Conservation (phyloP, 1,139 yeast species). For the Yueomyces sp. region DNA sequence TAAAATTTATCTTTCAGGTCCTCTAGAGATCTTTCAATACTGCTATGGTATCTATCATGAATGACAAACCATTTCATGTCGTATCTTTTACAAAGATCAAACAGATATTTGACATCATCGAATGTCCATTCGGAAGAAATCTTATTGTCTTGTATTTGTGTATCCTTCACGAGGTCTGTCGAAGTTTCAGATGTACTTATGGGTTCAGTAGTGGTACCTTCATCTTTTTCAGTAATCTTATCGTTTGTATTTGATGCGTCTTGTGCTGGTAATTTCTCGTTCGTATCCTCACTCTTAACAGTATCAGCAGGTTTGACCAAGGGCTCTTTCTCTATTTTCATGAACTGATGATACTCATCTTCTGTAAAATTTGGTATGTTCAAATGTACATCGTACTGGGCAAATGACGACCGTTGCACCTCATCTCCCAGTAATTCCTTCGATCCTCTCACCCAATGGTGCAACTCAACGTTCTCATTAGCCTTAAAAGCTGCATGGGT, state of each 20-base stretch:
- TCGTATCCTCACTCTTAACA: too few species aligned
- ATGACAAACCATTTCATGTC: constrained; percentile 86
- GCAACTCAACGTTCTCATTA: constrained; percentile 40
- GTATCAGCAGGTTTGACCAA: not conserved
- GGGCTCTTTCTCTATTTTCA: constrained; percentile 26
- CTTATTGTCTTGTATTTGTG: constrained; percentile 3
- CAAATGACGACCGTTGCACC: constrained; percentile 48
- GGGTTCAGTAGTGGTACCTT: constrained; percentile 5
- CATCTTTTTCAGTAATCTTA: not conserved
- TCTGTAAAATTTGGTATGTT: constrained; percentile 60
- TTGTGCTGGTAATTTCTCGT: constrained; percentile 3
- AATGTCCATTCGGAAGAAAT: constrained; percentile 43
- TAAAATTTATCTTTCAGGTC: constrained; percentile 80
- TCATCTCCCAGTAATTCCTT: constrained; percentile 31
- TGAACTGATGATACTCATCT: constrained; percentile 46
- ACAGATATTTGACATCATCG: constrained; percentile 65
- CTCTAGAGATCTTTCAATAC: constrained; percentile 34
- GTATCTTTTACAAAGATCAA: constrained; percentile 56
- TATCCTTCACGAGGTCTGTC: constrained; percentile 7
- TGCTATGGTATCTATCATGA: constrained; percentile 42
- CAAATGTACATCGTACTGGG: constrained; percentile 58
- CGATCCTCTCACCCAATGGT: constrained; percentile 85
- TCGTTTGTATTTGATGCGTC: not conserved
- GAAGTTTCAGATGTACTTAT: constrained; percentile 2
- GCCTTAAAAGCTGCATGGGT: constrained; percentile 49